Conservation (phyloP, 345 rosid species). For the Diplotaxis tenuifolia region DNA sequence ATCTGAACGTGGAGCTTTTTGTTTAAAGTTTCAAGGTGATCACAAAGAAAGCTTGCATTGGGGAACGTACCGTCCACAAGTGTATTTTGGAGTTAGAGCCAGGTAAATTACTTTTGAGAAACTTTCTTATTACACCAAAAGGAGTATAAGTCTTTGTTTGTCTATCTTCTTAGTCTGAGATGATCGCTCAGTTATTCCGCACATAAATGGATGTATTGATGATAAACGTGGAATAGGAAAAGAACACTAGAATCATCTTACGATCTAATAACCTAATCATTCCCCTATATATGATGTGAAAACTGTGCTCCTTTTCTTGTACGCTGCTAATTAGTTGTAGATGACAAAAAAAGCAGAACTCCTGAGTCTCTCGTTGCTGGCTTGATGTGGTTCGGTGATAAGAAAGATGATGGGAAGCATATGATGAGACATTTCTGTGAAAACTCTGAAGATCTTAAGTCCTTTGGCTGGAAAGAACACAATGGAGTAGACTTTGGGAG, state of each 20-base stretch:
- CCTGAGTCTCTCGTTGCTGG: constrained; percentile 81
- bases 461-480: constrained; percentile 83
- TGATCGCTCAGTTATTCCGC: not conserved
- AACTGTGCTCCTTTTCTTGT: not conserved
- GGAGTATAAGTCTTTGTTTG: constrained; percentile 1
- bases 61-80: constrained; percentile 91
- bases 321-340: constrained; percentile 10
- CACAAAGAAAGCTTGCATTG: constrained; percentile 82
- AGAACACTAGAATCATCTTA: not conserved
- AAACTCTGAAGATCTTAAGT: constrained; percentile 60
- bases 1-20: constrained; percentile 2
- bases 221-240: not conserved
- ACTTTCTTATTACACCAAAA: not conserved
- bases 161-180: not conserved
- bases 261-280: not conserved
- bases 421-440: constrained; percentile 78
- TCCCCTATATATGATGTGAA: not conserved
- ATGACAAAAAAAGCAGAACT: constrained; percentile 49
- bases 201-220: not conserved
- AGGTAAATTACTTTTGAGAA: constrained; percentile 40
- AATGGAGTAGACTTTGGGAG: constrained; percentile 87
- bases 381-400: constrained; percentile 79
- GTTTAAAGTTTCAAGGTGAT: constrained; percentile 71
- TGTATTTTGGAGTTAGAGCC: constrained; percentile 82
- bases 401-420: constrained; percentile 71